Percentiles rank a stretch among this genome's conserved stretches.
Conservation (phyloP, 352 stramenopile species). For the Aphanomyces stellatus region DNA sequence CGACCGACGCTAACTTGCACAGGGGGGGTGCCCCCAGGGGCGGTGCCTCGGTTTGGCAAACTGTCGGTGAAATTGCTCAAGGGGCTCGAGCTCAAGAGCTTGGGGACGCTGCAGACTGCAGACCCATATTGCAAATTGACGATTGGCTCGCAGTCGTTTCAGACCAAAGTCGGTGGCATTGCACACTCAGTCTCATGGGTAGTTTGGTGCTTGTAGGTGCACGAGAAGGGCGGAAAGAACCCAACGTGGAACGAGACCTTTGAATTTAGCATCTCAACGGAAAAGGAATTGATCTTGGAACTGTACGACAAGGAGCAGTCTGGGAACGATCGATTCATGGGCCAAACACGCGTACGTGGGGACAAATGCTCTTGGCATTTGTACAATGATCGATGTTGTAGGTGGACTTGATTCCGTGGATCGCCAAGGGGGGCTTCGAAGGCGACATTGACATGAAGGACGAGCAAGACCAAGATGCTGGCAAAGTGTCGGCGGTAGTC, state of each 20-base stretch:
- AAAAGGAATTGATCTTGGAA: slow-evolving; percentile 91
- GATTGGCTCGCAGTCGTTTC: slow-evolving; percentile 73
- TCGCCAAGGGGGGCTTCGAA: slow-evolving; percentile 88
- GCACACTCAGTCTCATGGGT: no score
- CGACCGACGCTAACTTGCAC: background rate
- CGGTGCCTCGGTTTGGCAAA: slow-evolving; percentile 86
- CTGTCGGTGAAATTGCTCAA: slow-evolving; percentile 86
- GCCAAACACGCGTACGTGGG: slow-evolving; percentile 35
- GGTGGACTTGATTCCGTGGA: slow-evolving; percentile 89
- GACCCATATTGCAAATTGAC: slow-evolving; percentile 92
- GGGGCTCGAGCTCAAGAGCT: slow-evolving; percentile 87
- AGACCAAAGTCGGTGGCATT: slow-evolving; percentile 40
- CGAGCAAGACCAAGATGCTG: slow-evolving; percentile 57
- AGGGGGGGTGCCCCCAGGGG: slow-evolving; percentile 31
- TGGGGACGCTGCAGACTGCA: slow-evolving; percentile 89
- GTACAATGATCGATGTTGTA: slow-evolving; percentile 21
- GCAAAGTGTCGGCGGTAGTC: slow-evolving; percentile 80
- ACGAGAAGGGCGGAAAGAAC: slow-evolving; percentile 88
- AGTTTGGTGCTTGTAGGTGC: slow-evolving; percentile 42
- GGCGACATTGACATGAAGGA: slow-evolving; percentile 87
- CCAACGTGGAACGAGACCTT: slow-evolving; percentile 92
- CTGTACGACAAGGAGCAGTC: slow-evolving; percentile 87
- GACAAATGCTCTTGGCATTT: background rate
- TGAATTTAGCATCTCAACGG: slow-evolving; percentile 92
- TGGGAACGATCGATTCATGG: slow-evolving; percentile 91